phyloP scores from a whole-genome alignment of 805 yeast species.

The Candida incommunis region DNA sequence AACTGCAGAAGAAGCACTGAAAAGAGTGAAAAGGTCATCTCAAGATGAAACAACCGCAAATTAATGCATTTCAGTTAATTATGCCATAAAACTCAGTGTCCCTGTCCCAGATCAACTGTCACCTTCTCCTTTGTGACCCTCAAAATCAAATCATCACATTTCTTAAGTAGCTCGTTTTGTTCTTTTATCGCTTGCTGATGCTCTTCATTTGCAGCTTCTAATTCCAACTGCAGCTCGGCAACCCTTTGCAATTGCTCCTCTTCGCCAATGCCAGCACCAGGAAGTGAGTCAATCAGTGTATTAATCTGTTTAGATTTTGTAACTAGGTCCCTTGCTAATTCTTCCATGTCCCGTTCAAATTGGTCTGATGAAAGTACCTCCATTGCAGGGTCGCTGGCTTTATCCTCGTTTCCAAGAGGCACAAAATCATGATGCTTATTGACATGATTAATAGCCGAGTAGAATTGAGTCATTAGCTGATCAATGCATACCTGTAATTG shows the following conservation, averaged over 20 bases:
- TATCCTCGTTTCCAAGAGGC: constrained; percentile 36
- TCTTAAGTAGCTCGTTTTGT: constrained; percentile 46
- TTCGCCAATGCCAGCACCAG: constrained; percentile 82
- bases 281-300: constrained; percentile 73
- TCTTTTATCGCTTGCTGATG: constrained; percentile 42
- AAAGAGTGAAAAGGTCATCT: background rate
- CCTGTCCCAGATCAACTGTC: constrained; percentile 12
- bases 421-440: constrained; percentile 60
- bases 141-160: constrained; percentile 53
- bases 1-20: background rate
- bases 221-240: constrained; percentile 43
- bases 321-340: constrained; percentile 72
- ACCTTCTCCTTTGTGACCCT: constrained; percentile 38
- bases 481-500: constrained; percentile 84
- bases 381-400: constrained; percentile 44
- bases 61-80: too few relatives aligned
- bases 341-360: constrained; percentile 38
- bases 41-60: background rate
- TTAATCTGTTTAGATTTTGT: constrained; percentile 77
- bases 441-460: constrained; percentile 28
- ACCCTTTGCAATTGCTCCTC: constrained; percentile 57
- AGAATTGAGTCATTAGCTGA: constrained; percentile 28
- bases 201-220: constrained; percentile 44
- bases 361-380: constrained; percentile 13
- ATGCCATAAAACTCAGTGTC: too few relatives aligned